Evolutionary conservation across 495 filamentous ascomycete genomes (phyloP), one percentile per base, ranked within the genome.

Genomic region (Emericellopsis terricola): DNA sequence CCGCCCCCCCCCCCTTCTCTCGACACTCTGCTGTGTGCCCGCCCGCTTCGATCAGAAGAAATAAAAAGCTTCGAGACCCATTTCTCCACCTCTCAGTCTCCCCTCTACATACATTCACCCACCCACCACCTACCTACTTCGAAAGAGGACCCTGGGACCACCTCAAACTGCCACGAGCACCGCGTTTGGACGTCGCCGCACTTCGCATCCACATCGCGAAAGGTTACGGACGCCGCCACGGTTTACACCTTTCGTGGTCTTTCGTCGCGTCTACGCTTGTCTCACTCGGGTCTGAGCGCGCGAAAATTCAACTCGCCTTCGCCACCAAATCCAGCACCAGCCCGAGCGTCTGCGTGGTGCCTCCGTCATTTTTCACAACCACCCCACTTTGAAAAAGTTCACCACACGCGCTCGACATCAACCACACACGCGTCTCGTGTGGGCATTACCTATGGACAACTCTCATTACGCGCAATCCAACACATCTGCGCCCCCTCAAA

Each of bases 401-500:
- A 33, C 14, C 31, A 33, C 33, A 35, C 33, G 33, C 17, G 19
- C 4, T 16, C 33, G 16, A 6, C 33, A 24, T 21, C 19, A 6
- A 26, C 23, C 6, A 26, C 23, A 26, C 23, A 35, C 33, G 33
- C 33, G 33, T 35, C 33, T 35, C 33, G 20, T 23, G 20, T 23
- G 21, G 19, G 27, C 14, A 4, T 26, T 38, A n/a, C n/a, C n/a
- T 30, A 38, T 38, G 36, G 36, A 48, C 41, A 42, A 43, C 33
- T 37, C 48, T 41, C 47, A 43, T 27, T 52, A 51, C 42, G 36
- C 44, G 44, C 23, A 26, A 26, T 26, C 23, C 46, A 46, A 42
- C 51, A 47, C 20, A 14, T 24, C 51, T 7, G 44, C 52, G 19
- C 43, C 33, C 19, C 46, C 21, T 43, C 49, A 23, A 17, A 45